Base-by-base conservation (phyloP, 352 stramenopile species). In the Phytophthora sansomeana region DNA sequence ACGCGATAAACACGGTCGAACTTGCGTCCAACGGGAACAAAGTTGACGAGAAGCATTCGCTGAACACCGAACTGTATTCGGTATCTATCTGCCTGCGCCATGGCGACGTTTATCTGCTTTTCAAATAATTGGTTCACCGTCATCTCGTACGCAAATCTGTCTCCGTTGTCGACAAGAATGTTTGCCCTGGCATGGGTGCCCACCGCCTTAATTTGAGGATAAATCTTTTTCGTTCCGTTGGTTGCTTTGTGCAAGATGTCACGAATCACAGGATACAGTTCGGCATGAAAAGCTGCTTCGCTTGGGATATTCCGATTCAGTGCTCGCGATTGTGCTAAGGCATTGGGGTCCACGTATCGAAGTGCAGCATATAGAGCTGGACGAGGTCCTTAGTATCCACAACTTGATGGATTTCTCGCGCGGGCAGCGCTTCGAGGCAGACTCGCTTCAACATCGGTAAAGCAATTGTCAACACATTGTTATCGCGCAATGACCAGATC, bases 31-130 rank as follows among this genome's bases (percentile, higher is more conserved):
- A n/a, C 51, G 28, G 51, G 24, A 48, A 58, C 35, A 58, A 58
- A 58, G 11, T 58, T 58, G 35, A 58, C 51, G 24, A 48, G 14
- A 48, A 58, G 21, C 51, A 58, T 58, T 1, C 51, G 35, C 3
- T 58, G 19, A 35, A 58, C 33, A 14, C 17, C 11, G 21, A 58
- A 48, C 35, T 48, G 33, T 2, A 38, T 33, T 17, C 11, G 39
- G 36, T 58, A 58, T 29, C 11, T 19, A 13, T 49, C 21, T 48
- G 51, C 51, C 28, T 48, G 51, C 17, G n/a, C 13, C 9, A 16
- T 36, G 11, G 51, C 51, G 11, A 30, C 36, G 24, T 39, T 39
- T n/a, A 58, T 58, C 14, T 58, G 21, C 48, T 38, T 11, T 21
- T 24, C 35, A 13, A 47, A n/a, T 14, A 58, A 29, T 19, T 29